phyloP scores from a whole-genome alignment of 176 grass and related monocot genomes.

The Stipa capillata region DNA sequence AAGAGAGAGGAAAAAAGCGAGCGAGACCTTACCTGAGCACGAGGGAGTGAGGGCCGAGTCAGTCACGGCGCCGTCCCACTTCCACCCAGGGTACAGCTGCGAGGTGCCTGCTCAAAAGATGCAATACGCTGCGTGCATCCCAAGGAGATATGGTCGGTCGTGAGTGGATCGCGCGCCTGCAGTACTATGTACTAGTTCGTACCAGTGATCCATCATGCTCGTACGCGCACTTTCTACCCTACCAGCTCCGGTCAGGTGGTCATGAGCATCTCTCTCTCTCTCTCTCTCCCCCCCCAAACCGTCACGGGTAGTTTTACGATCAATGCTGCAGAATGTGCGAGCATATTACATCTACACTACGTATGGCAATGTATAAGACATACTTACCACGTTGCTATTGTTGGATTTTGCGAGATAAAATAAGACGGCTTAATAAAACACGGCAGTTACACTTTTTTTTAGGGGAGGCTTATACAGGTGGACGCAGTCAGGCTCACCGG shows the following conservation, averaged over 20 bases:
- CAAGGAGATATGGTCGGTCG: not conserved
- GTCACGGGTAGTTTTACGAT: not conserved
- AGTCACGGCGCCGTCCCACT: too few relatives aligned
- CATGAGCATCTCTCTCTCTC: not conserved
- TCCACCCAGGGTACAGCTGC: not conserved
- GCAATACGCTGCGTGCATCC: constrained; percentile 4
- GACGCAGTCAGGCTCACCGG: too few relatives aligned
- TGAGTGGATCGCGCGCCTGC: not conserved
- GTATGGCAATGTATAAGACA: too few relatives aligned
- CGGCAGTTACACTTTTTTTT: too few relatives aligned
- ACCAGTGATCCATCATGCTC: not conserved
- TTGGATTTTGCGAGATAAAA: too few relatives aligned
- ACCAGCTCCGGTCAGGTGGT: not conserved
- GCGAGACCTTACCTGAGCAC: too few relatives aligned
- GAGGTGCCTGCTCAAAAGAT: not conserved
- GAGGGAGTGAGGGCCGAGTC: too few relatives aligned
- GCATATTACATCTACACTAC: not conserved
- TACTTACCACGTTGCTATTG: too few relatives aligned
- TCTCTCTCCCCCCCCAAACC: not conserved
- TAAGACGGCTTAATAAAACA: too few relatives aligned
- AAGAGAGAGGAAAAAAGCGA: not conserved
- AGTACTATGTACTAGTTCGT: not conserved
- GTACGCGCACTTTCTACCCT: too few relatives aligned
- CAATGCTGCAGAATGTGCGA: not conserved
- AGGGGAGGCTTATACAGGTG: too few relatives aligned